These are phyloP conservation scores for Multifurca ochricompacta DNA, from an alignment of 768 basidiomycete genomes.

Conservation along the genomic window DNA sequence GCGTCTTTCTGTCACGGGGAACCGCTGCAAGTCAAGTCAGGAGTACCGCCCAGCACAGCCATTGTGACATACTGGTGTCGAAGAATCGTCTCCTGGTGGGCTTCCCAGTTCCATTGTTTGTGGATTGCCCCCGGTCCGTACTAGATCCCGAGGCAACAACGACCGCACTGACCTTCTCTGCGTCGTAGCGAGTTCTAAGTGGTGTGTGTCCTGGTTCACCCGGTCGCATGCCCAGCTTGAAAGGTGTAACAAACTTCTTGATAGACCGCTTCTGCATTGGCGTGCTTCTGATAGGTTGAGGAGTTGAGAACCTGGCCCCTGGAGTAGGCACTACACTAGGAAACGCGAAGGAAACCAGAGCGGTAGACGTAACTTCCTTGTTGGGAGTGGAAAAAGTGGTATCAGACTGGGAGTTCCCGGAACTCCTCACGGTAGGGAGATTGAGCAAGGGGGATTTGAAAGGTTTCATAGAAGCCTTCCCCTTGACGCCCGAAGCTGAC, in stretches of 20 bases:
- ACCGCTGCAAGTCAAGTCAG: background rate
- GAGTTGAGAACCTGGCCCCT: slow-evolving; percentile 6
- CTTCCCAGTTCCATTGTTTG: background rate
- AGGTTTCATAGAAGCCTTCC: background rate
- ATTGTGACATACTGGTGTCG: slow-evolving; percentile 10
- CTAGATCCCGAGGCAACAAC: background rate
- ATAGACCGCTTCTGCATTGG: slow-evolving; percentile 2
- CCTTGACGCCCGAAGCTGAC: background rate
- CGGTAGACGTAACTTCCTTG: background rate
- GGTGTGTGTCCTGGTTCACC: slow-evolving; percentile 33
- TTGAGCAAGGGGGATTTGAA: slow-evolving; percentile 19
- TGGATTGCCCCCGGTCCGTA: background rate
- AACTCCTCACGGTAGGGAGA: background rate
- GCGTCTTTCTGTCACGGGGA: slow-evolving; percentile 33
- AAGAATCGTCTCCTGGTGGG: slow-evolving; percentile 8
- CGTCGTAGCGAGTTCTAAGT: slow-evolving; percentile 5
- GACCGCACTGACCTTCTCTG: background rate
- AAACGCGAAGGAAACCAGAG: background rate
- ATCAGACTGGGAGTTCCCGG: background rate
- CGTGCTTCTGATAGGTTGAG: background rate
- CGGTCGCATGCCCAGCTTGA: slow-evolving; percentile 47
- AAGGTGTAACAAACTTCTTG: slow-evolving; percentile 47
- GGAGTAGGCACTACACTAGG: background rate
- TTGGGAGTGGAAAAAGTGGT: slow-evolving; percentile 6
- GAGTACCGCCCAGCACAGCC: too few relatives aligned